Percentiles rank a stretch among this genome's conserved stretches.
phyloP scores from a whole-genome alignment of 2,329 filamentous ascomycete species.

The Cladosporium sp. region DNA sequence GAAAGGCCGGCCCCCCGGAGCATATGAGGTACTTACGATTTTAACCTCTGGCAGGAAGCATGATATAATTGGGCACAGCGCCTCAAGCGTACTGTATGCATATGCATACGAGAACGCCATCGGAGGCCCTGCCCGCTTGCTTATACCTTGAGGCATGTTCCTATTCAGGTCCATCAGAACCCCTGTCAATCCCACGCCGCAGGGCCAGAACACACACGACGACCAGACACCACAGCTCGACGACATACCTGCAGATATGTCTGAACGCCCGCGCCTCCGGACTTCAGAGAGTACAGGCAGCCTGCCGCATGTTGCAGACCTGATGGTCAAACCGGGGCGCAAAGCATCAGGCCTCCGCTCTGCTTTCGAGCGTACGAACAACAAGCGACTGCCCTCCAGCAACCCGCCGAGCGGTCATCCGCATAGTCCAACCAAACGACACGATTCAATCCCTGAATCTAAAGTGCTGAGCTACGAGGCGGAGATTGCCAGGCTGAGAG shows the following conservation, averaged over 20 bases:
- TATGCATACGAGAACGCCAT: background rate
- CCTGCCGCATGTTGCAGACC: background rate
- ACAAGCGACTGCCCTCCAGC: background rate
- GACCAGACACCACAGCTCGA: background rate
- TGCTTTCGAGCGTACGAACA: slow-evolving; percentile 15
- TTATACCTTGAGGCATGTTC: background rate
- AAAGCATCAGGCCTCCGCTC: slow-evolving; percentile 14
- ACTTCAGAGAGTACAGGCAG: background rate
- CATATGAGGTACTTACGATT: background rate
- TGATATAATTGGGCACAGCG: background rate
- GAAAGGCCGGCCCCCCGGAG: background rate
- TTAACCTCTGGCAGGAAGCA: background rate
- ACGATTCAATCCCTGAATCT: background rate
- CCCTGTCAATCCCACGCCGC: background rate
- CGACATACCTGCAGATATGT: slow-evolving; percentile 1
- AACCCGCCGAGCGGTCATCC: background rate
- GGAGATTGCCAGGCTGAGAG: slow-evolving; percentile 28
- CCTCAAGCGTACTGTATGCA: background rate
- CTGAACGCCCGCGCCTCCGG: background rate
- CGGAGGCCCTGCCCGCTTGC: background rate
- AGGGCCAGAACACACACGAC: background rate
- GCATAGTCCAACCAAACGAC: slow-evolving; percentile 14
- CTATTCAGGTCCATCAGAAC: background rate
- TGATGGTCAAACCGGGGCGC: background rate
- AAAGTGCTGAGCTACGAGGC: slow-evolving; percentile 17